These are phyloP conservation scores for Xylariaceae sp. DNA, from an alignment of 2,329 filamentous ascomycete genomes.

Conservation along the genomic window DNA sequence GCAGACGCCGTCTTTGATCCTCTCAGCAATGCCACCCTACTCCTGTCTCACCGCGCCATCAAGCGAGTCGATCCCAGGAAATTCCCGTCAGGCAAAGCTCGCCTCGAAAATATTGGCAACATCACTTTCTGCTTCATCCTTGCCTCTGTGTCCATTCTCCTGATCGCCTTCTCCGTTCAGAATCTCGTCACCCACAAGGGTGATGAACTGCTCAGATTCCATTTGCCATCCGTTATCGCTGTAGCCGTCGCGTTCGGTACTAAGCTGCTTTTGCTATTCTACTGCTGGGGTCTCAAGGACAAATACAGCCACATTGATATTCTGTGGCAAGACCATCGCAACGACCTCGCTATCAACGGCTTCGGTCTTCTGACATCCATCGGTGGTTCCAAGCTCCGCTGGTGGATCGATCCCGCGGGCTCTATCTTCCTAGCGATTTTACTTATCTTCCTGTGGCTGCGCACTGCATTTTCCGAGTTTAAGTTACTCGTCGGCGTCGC, in stretches of 20 bases:
- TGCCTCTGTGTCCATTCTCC: constrained; percentile 84
- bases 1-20: constrained; percentile 94
- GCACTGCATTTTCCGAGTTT: constrained; percentile 85
- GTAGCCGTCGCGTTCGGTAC: constrained; percentile 80
- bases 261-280: constrained; percentile 79
- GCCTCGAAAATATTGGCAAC: constrained; percentile 92
- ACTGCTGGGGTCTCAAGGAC: constrained; percentile 88
- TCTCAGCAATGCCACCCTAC: constrained; percentile 80
- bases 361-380: constrained; percentile 88
- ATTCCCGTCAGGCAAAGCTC: constrained; percentile 88
- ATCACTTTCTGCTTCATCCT: constrained; percentile 96
- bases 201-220: constrained; percentile 53
- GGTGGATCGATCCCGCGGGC: constrained; percentile 95
- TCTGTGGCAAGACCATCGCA: constrained; percentile 94
- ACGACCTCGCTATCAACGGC: constrained; percentile 95
- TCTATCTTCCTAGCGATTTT: constrained; percentile 78
- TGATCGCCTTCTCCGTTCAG: constrained; percentile 81
- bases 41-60: constrained; percentile 83
- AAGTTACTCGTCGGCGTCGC: constrained; percentile 85
- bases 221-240: constrained; percentile 79
- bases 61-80: constrained; percentile 78
- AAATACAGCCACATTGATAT: constrained; percentile 90
- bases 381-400: constrained; percentile 80
- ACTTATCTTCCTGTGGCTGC: constrained; percentile 76
- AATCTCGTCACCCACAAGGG: constrained; percentile 56